Conservation (phyloP, 139 green algal genomes). For the Closterium sp. region DNA sequence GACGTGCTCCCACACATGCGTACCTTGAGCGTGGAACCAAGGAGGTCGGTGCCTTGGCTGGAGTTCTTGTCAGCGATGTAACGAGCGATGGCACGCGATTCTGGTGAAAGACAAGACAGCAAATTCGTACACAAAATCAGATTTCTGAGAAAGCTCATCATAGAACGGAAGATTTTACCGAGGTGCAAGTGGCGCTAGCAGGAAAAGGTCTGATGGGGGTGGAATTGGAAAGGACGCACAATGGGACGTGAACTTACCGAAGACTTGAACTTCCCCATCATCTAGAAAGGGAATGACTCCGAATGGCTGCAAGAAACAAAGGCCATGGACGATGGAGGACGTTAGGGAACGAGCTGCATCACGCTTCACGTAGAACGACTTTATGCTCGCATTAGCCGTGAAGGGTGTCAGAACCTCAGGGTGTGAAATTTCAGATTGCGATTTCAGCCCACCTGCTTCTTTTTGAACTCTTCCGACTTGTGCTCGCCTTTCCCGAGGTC, state of each 20-base stretch:
- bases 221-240: too few relatives aligned
- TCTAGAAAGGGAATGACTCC: constrained; percentile 31
- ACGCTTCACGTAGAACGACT: too few relatives aligned
- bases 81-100: constrained; percentile 32
- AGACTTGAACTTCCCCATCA: constrained; percentile 27
- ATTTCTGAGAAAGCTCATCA: background rate
- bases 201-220: background rate
- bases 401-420: too few relatives aligned
- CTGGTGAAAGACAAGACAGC: too few relatives aligned
- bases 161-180: background rate
- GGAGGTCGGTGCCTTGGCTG: constrained; percentile 20
- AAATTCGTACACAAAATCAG: background rate
- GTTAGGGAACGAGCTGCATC: background rate
- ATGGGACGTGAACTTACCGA: constrained; percentile 21
- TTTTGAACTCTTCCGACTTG: constrained; percentile 29
- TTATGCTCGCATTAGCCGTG: too few relatives aligned
- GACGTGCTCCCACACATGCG: background rate
- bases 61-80: constrained; percentile 34
- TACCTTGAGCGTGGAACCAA: constrained; percentile 20
- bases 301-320: constrained; percentile 27
- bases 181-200: background rate
- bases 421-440: too few relatives aligned
- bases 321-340: too few relatives aligned
- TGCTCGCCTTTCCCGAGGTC: constrained; percentile 32
- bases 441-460: background rate